Evolutionary conservation across 2,329 filamentous ascomycete genomes (phyloP), one percentile per base, ranked within the genome.

Genomic region (Colletotrichum trifolii): DNA sequence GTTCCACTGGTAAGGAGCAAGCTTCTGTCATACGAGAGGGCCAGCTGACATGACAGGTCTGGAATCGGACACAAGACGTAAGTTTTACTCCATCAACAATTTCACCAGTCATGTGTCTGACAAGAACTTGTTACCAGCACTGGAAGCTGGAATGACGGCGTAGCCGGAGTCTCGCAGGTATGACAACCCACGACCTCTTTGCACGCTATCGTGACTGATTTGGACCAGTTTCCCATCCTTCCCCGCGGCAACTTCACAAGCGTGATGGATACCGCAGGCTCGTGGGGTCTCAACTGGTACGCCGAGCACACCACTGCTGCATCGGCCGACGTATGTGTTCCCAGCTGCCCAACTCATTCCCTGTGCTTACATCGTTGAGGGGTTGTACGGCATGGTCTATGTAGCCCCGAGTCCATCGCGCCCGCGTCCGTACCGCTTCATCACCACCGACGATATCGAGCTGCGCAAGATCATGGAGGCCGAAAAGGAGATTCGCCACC

Each of bases 381-480:
- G 62, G 8, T 40, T 65, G 25, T 65, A 65, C 11, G 63, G 63
- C 4, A 66, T 66, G 63, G 63, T 62, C 2, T 66, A 66, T 38
- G 63, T 66, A 0, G 63, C 63, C 2, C 63, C 63, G 0, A 66
- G 63, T 36, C 48, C 15, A 43, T 62, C 52, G 2, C n/a, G 63
- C 25, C 63, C 53, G 1, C 59, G 63, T 6, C 63, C 58, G 7
- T 66, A 66, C 33, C 12, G 43, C 7, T 34, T 66, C 6, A 62
- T 66, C 53, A 63, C 63, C 11, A 38, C 6, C 34, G 46, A 58
- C 10, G 43, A 56, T 8, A 43, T 48, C 8, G 63, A 66, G 25
- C 15, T 57, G 11, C 35, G 52, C 2, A 43, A 63, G 40, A 63
- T 66, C 17, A 53, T 63, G 58, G 58, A 66, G 34, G 58, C 63